phyloP scores from a whole-genome alignment of 106 monocot species.

The Apostasia ramifera region DNA sequence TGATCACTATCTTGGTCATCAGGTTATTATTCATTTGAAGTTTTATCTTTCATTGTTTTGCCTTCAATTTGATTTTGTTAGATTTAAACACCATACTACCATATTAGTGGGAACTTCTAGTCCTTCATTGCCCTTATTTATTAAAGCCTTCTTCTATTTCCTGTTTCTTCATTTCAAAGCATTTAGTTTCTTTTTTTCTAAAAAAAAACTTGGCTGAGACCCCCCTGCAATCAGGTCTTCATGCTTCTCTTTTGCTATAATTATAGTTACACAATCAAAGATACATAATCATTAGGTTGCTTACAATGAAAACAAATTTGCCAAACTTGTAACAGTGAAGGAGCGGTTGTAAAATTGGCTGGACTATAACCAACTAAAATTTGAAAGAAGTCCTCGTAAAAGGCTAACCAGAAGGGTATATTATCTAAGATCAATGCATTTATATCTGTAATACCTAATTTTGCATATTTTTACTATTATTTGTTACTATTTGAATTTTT shows the following conservation, averaged over 20 bases:
- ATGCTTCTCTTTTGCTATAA: no score
- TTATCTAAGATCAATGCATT: no score
- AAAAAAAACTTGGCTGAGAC: no score
- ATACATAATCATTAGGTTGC: slow-evolving; percentile 47
- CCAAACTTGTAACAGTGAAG: slow-evolving; percentile 57
- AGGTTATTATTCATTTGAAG: slow-evolving; percentile 27
- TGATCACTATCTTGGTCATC: slow-evolving; percentile 89
- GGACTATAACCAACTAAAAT: slow-evolving; percentile 73
- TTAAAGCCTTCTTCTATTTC: no score
- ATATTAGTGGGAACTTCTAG: neutral
- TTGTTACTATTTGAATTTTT: no score
- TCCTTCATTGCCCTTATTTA: neutral
- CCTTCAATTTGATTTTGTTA: neutral
- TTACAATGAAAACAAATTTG: slow-evolving; percentile 88
- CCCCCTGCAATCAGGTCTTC: no score
- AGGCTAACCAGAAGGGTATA: slow-evolving; percentile 61
- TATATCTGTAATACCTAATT: no score
- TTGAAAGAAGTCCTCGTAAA: slow-evolving; percentile 56
- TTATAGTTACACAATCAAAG: no score
- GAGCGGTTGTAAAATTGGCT: slow-evolving; percentile 76
- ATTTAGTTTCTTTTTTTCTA: no score
- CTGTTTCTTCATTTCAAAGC: no score
- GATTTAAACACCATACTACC: no score
- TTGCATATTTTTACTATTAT: no score
- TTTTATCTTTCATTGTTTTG: neutral